Conservation (phyloP, 179 eudicot genomes). For the Silene vulgaris region DNA sequence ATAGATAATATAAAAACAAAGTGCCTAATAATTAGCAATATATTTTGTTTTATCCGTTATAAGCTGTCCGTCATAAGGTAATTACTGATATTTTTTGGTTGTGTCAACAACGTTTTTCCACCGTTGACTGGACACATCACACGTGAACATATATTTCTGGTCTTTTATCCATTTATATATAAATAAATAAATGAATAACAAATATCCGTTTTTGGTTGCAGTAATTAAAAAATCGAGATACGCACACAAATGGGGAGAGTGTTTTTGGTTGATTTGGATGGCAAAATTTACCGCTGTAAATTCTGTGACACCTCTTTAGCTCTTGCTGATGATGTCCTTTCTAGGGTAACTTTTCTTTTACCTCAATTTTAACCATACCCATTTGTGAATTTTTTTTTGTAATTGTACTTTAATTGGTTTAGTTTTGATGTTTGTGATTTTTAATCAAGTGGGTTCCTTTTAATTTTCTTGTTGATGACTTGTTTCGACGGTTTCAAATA, state of each 20-base stretch:
- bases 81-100: too few relatives aligned
- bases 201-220: background rate
- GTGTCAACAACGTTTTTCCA: background rate
- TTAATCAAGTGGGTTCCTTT: slow-evolving; percentile 12
- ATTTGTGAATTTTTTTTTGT: background rate
- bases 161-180: too few relatives aligned
- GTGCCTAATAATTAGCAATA: too few relatives aligned
- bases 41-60: too few relatives aligned
- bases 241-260: slow-evolving; percentile 34
- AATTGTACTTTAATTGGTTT: background rate
- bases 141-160: too few relatives aligned
- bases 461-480: too few relatives aligned
- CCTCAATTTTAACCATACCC: background rate
- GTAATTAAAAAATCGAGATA: background rate
- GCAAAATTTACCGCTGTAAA: slow-evolving; percentile 40
- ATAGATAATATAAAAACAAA: too few relatives aligned
- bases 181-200: too few relatives aligned
- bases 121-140: background rate
- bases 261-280: slow-evolving; percentile 36
- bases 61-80: too few relatives aligned
- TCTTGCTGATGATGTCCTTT: slow-evolving; percentile 35
- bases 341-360: slow-evolving; percentile 27
- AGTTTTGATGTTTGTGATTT: background rate
- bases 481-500: too few relatives aligned
- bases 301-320: slow-evolving; percentile 37